Evolutionary conservation across 805 yeast genomes (phyloP).

Genomic region (Brettanomyces sp.): DNA sequence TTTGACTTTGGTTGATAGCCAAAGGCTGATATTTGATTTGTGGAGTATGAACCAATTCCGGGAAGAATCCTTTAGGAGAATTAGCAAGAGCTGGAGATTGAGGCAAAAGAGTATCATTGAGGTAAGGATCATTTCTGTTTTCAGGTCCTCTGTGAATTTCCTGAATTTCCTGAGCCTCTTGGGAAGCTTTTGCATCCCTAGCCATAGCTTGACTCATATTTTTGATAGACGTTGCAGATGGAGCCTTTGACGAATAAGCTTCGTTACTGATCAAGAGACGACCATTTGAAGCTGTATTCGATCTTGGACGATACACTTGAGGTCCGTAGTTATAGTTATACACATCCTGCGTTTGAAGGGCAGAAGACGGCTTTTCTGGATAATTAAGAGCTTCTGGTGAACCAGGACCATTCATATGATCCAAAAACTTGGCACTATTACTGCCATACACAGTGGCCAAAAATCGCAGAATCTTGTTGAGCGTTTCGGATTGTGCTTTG

Average conservation of each 20-base stretch:
- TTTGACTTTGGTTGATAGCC: background rate
- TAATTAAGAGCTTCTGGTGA: background rate
- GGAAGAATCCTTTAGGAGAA: conserved; percentile 22
- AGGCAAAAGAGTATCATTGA: background rate
- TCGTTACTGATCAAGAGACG: conserved; percentile 21
- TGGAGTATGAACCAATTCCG: conserved; percentile 13
- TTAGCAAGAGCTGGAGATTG: conserved; percentile 1
- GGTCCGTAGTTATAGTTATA: background rate
- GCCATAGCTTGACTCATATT: conserved; percentile 3
- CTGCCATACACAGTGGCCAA: conserved; percentile 75
- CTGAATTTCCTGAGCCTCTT: conserved; percentile 12
- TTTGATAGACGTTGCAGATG: background rate
- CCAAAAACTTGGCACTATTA: conserved; percentile 35
- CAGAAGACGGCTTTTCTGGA: background rate
- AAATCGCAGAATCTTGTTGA: conserved; percentile 80
- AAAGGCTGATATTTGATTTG: conserved; percentile 2
- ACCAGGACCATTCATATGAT: conserved; percentile 6
- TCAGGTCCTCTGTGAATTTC: conserved; percentile 24
- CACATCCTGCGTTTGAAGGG: background rate
- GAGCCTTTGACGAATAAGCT: conserved; percentile 12
- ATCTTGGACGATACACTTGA: background rate
- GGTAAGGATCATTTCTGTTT: conserved; percentile 16
- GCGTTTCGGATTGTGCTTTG: conserved; percentile 75
- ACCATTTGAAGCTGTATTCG: conserved; percentile 4
- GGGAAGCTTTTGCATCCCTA: conserved; percentile 8